Base-by-base conservation (phyloP, 306 rosid genomes). In the Trichosanthes truncata region DNA sequence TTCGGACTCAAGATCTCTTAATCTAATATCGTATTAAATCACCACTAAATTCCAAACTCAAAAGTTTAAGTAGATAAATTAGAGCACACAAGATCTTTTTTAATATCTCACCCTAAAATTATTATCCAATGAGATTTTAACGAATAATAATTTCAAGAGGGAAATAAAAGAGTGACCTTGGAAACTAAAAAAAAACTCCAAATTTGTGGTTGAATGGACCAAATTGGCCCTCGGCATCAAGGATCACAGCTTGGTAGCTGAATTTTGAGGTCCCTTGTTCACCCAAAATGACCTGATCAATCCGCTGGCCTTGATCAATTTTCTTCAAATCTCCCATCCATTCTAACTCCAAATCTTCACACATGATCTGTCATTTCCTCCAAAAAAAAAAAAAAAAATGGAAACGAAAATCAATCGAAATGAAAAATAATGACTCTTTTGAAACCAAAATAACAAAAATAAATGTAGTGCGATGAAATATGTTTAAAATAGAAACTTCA, bases 181-280 rank as follows among this genome's bases (percentile, higher is more conserved):
- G 97, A 97, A 82, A 93, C 98, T 75, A 93, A 86, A 89, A 86
- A 89, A 93, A 91, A 85, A 90, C 93, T 63, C 93, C 97, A 80
- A 93, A 93, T 72, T 89, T 91, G 82, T 93, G 91, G 29, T 69
- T 68, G 80, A 89, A 91, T 43, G 90, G 85, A 38, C 85, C 88
- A 82, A 87, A 85, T 43, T 82, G 91, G 63, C 87, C 86, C 81
- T 53, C 87, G 18, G 98, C 93, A 85, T 93, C 98, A 79, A 93
- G 95, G 84, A 93, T 82, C 78, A 91, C 82, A 31, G 96, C 87
- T 82, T 84, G 83, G 79, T 90, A 93, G 85, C 86, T 83, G 83
- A 86, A 91, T 65, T 26, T 82, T 68, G 97, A 93, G 80, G 68
- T 78, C 84, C 92, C 94, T 75, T 81, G 81, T 48, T 90, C 92